Base-by-base conservation (phyloP, 163 green algal genomes). In the Picocystis sp. region DNA sequence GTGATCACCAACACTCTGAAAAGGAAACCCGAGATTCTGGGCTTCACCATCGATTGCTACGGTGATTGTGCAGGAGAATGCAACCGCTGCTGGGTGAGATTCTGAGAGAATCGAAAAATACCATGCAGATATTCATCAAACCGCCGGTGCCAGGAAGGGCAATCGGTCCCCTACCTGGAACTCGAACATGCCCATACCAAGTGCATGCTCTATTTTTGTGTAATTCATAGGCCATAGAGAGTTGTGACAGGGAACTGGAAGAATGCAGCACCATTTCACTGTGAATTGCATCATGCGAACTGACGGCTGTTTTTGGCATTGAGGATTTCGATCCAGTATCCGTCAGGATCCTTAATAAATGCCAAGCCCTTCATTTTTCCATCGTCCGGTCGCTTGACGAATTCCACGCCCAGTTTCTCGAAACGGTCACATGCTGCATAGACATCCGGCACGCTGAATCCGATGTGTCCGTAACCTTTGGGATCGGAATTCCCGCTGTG, bases 401-500 rank as follows among this genome's bases (percentile, higher is more conserved):
- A 95, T 44, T 80, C 54, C 0, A 95, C 82, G 6, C 83, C 81
- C 34, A 89, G 56, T 58, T 84, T 51, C 63, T 93, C 79, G 63
- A 94, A 94, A n/a, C 82, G 70, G 41, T 83, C 62, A 66, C 87
- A 95, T 2, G 87, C 87, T 1, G 63, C 82, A 43, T 83, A 69
- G 41, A 96, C 85, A 57, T 87, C 73, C 2, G 84, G 80, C 6
- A 72, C 43, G 11, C 86, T 80, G 19, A 94, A 56, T 1, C 84
- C 83, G 21, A 93, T 91, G 41, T 62, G 60, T 14, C 77, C 87
- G 69, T 81, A 96, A 23, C 87, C 87, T 13, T 73, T 64, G 0
- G 80, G 80, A 3, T 93, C 83, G 0, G 55, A 56, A 70, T 97
- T 96, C 55, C 86, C 88, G 49, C 67, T 91, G 70, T 90, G 78